Conservation (phyloP, 257 asterid species). For the Handroanthus guayacan region DNA sequence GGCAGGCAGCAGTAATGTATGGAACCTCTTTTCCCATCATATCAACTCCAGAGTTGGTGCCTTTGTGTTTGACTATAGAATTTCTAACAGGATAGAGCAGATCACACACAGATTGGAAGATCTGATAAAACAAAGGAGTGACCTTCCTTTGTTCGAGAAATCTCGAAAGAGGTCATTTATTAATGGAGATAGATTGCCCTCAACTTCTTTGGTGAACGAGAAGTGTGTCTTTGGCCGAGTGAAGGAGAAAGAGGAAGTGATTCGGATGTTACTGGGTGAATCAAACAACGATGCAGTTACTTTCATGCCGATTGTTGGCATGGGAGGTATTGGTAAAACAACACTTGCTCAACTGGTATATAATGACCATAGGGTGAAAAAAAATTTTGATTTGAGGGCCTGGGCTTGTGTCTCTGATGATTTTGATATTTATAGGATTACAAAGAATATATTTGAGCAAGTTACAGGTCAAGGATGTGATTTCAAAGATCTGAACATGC, state of each 20-base stretch:
- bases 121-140: slow-evolving; percentile 7
- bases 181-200: slow-evolving; percentile 12
- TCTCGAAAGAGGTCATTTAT: not conserved
- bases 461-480: not conserved
- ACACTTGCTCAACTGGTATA: slow-evolving; percentile 35
- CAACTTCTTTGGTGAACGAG: slow-evolving; percentile 35
- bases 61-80: not conserved
- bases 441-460: slow-evolving; percentile 11
- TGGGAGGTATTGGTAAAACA: slow-evolving; percentile 33
- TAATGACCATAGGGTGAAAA: slow-evolving; percentile 9
- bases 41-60: not conserved
- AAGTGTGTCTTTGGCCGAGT: slow-evolving; percentile 2
- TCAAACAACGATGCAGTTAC: not conserved
- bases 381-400: not conserved
- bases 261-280: not conserved
- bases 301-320: slow-evolving; percentile 35
- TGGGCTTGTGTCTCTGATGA: slow-evolving; percentile 37
- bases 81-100: slow-evolving; percentile 18
- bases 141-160: not conserved
- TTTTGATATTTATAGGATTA: slow-evolving; percentile 15
- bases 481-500: not conserved
- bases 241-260: slow-evolving; percentile 26
- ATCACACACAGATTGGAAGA: slow-evolving; percentile 17
- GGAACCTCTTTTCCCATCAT: not conserved
- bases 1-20: not conserved